Evolutionary conservation across 306 rosid species (phyloP), one percentile per base, ranked within the genome.

Genomic region (Clitoria ternatea): DNA sequence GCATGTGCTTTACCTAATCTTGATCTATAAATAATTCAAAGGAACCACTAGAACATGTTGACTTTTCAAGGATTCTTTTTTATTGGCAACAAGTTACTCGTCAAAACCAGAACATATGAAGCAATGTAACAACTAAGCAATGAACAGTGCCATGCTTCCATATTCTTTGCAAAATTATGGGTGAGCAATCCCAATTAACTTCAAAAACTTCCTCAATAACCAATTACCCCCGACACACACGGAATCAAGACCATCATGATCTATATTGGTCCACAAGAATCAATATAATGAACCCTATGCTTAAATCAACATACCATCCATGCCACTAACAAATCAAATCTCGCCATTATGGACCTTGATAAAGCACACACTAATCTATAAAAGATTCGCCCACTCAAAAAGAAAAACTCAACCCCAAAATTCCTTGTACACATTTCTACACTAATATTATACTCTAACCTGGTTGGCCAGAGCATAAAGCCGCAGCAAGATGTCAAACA

Each of bases 1-100:
- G 44, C 89, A 88, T 82, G 89, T 80, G 89, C 80, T 56, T 29
- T 47, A 65, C 85, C 85, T 48, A 70, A 78, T 27, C 53, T 56
- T 57, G 73, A 74, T 75, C 50, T 14, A 57, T 54, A 61, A 62
- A 80, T 20, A 75, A 80, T 69, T 14, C 62, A 5, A 68, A 63
- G 29, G 39, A 35, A 55, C 54, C 19, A 61, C 66, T 30, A 72
- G 26, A 74, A 75, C 48, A 50, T 26, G 72, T 76, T 82, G 88
- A 86, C 87, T 73, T 83, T 69, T 76, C 15, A 54, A 66, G 66
- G 49, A 76, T 70, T 75, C 66, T 70, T 54, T 39, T 52, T 36
- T n/a, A n/a, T 54, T 33, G n/a, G 44, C 40, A 68, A 73, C 40
- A 68, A 73, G 71, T 49, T 62, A 79, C 79, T 36, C 27, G 66